These are phyloP conservation scores for Avena atlantica DNA, from an alignment of 176 grass and related monocot genomes.

Conservation along the genomic window DNA sequence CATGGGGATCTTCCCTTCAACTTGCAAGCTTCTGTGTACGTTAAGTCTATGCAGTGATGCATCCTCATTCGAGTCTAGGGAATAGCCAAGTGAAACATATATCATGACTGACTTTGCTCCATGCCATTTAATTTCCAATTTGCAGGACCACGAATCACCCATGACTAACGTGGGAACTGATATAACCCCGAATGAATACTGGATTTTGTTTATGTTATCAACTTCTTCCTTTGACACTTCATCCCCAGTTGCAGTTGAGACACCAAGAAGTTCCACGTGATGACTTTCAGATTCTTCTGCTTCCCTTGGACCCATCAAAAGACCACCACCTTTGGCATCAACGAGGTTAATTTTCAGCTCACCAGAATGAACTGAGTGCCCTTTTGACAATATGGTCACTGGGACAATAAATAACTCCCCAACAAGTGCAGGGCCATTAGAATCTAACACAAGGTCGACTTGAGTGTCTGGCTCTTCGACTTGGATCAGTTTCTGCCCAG, in stretches of 20 bases:
- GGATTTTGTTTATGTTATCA: constrained; percentile 88
- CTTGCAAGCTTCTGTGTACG: constrained; percentile 91
- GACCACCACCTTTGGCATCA: constrained; percentile 88
- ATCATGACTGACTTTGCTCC: constrained; percentile 90
- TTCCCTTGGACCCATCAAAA: constrained; percentile 93
- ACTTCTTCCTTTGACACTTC: constrained; percentile 56
- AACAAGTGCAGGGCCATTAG: constrained; percentile 78
- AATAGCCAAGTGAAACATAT: constrained; percentile 93
- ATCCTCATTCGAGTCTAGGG: constrained; percentile 57
- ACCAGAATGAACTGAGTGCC: constrained; percentile 75
- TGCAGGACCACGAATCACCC: constrained; percentile 86
- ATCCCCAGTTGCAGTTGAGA: constrained; percentile 58
- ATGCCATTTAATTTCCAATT: constrained; percentile 95
- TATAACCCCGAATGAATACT: constrained; percentile 85
- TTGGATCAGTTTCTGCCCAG: constrained; percentile 83
- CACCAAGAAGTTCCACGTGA: constrained; percentile 87
- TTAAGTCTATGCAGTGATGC: constrained; percentile 71
- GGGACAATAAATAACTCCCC: constrained; percentile 83
- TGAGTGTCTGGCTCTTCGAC: constrained; percentile 81
- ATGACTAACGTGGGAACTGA: constrained; percentile 71
- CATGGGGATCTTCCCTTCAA: constrained; percentile 91
- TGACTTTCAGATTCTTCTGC: constrained; percentile 81
- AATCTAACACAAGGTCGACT: constrained; percentile 79
- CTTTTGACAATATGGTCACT: constrained; percentile 72
- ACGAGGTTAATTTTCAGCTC: constrained; percentile 99